Conservation (phyloP, 495 filamentous ascomycete genomes). For the Penicillium verhagenii region DNA sequence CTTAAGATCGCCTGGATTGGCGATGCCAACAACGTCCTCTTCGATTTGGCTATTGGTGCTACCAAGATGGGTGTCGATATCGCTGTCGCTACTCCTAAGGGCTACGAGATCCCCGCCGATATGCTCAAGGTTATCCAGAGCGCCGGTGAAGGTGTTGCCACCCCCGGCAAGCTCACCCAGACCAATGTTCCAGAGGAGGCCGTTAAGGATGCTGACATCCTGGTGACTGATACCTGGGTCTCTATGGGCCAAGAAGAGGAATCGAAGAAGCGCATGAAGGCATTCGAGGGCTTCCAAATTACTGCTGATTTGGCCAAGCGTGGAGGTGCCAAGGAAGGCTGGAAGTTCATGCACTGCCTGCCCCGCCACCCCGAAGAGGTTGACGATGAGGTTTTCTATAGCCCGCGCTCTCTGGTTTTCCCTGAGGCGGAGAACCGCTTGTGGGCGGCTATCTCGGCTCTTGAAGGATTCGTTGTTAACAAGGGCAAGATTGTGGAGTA, state of each 20-base stretch:
- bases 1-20: slow-evolving; percentile 94
- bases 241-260: slow-evolving; percentile 97
- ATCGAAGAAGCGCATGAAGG: slow-evolving; percentile 67
- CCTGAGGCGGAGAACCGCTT: slow-evolving; percentile 91
- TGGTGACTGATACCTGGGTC: slow-evolving; percentile 96
- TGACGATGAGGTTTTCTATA: slow-evolving; percentile 90
- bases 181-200: slow-evolving; percentile 83
- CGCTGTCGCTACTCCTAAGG: slow-evolving; percentile 78
- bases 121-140: slow-evolving; percentile 70
- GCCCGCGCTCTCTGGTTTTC: slow-evolving; percentile 78
- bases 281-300: slow-evolving; percentile 88
- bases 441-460: slow-evolving; percentile 80
- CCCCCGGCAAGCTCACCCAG: slow-evolving; percentile 67
- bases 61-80: slow-evolving; percentile 84
- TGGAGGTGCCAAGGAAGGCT: slow-evolving; percentile 82
- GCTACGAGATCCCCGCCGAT: slow-evolving; percentile 69
- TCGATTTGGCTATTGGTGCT: slow-evolving; percentile 83
- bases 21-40: slow-evolving; percentile 95
- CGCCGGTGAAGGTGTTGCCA: slow-evolving; percentile 52
- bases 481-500: slow-evolving; percentile 63
- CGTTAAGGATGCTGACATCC: slow-evolving; percentile 80
- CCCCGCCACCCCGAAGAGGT: slow-evolving; percentile 95
- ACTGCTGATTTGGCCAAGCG: slow-evolving; percentile 75
- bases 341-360: slow-evolving; percentile 99
- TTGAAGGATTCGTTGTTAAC: slow-evolving; percentile 91